Conservation (phyloP, 495 filamentous ascomycete species). For the Aspergillus conjunctus region DNA sequence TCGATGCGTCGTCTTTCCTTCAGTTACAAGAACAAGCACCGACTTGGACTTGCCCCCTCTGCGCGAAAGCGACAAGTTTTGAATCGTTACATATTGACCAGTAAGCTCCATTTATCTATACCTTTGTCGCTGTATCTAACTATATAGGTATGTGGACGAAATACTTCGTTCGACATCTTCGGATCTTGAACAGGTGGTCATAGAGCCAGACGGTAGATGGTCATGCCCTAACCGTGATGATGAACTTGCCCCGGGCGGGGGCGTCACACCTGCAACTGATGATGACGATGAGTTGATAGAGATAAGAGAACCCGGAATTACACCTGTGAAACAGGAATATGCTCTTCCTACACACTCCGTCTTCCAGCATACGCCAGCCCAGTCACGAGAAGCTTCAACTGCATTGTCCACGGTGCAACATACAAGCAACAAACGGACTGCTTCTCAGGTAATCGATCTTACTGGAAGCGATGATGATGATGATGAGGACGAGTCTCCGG, state of each 20-base stretch:
- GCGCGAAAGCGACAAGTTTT: constrained; percentile 79
- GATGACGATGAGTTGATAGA: constrained; percentile 74
- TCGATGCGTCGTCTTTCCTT: constrained; percentile 91
- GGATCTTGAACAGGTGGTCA: constrained; percentile 78
- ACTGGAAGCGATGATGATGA: constrained; percentile 76
- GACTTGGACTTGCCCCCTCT: constrained; percentile 92
- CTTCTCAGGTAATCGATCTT: constrained; percentile 73
- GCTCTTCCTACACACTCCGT: constrained; percentile 32
- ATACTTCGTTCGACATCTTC: constrained; percentile 73
- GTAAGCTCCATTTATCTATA: constrained; percentile 49
- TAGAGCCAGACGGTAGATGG: constrained; percentile 88
- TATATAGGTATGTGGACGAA: constrained; percentile 79
- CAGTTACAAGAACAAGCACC: constrained; percentile 94
- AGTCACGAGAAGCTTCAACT: constrained; percentile 58
- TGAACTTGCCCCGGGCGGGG: constrained; percentile 37
- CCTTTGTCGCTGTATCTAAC: constrained; percentile 11
- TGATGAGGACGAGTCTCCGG: constrained; percentile 66
- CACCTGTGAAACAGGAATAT: constrained; percentile 50
- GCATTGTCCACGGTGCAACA: constrained; percentile 45
- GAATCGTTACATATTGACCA: constrained; percentile 84
- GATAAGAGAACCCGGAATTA: constrained; percentile 56
- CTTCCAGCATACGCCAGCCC: constrained; percentile 53
- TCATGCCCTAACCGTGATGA: constrained; percentile 45
- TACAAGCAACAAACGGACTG: constrained; percentile 61
- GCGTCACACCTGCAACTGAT: constrained; percentile 41